Percentiles rank a stretch among this genome's conserved stretches.
phyloP scores from a whole-genome alignment of 2,329 filamentous ascomycete species.

The Talaromyces piceae region DNA sequence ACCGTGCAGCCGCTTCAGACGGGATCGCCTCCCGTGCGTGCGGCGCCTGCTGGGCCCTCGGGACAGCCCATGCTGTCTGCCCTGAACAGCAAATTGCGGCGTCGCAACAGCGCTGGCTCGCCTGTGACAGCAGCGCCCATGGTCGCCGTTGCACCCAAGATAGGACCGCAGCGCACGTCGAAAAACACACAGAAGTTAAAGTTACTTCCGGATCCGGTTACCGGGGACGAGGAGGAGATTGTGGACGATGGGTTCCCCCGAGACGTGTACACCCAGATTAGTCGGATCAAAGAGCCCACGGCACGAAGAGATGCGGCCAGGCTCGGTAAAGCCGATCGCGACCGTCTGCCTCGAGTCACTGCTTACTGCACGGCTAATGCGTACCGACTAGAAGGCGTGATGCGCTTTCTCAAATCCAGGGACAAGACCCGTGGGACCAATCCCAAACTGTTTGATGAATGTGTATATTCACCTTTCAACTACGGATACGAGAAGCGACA shows the following conservation, averaged over 20 bases:
- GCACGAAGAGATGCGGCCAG: constrained; percentile 86
- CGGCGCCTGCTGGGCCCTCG: constrained; percentile 16
- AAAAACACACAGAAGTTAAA: constrained; percentile 97
- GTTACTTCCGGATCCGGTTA: constrained; percentile 83
- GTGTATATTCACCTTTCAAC: constrained; percentile 89
- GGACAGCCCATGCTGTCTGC: constrained; percentile 62
- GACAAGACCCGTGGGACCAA: constrained; percentile 68
- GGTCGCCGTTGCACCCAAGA: constrained; percentile 54
- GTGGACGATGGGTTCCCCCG: constrained; percentile 82
- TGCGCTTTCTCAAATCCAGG: constrained; percentile 84
- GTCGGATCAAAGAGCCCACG: constrained; percentile 91
- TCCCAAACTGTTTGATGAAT: constrained; percentile 94
- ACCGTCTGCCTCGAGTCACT: constrained; percentile 79
- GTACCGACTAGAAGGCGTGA: constrained; percentile 82
- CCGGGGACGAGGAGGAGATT: constrained; percentile 69
- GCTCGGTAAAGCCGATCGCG: constrained; percentile 86
- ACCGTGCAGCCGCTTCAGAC: constrained; percentile 35
- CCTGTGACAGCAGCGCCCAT: constrained; percentile 39
- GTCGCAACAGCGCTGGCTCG: constrained; percentile 74
- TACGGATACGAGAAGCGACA: constrained; percentile 53
- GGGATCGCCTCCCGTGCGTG: constrained; percentile 30
- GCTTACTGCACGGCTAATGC: constrained; percentile 93
- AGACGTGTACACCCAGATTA: constrained; percentile 97
- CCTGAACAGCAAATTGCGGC: constrained; percentile 77
- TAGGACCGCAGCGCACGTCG: constrained; percentile 88